Evolutionary conservation across 352 stramenopile species (phyloP), one percentile per base, ranked within the genome.

Genomic region (Pythium volutum): DNA sequence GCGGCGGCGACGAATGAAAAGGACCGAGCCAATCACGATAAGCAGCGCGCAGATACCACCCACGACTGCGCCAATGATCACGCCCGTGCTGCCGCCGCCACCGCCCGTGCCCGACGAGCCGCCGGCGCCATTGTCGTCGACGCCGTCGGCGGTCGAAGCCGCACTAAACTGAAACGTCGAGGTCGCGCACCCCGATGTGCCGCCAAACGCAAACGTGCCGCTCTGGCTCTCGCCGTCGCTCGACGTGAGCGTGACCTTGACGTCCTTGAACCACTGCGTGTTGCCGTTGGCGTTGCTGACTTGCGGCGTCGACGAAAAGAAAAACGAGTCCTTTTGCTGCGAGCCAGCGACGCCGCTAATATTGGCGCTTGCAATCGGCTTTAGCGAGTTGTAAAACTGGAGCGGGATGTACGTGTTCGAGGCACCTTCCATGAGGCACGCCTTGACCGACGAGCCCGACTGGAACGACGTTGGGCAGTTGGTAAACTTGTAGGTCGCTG

Each of bases 331-430:
- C 9, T 75, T 75, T 34, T 69, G 79, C 47, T 65, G 80, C 16
- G 66, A 84, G 23, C 76, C 83, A 3, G 66, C 66, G 4, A 84
- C 64, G 41, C 71, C 69, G 52, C 85, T 79, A 49, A 93, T 91
- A 34, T 69, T 84, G 33, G 70, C 85, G 33, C 49, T 71, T 15
- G 73, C 64, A 23, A 94, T 88, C 18, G 88, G 70, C 58, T 89
- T 88, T 56, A 88, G 74, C 52, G 81, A 78, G 73, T 93, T 92
- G 68, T 77, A 89, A 42, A 93, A 86, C 72, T 94, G 83, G 46
- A 94, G 67, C 38, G 85, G 85, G 41, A 93, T 80, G 73, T 94
- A 94, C 34, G 84, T 77, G 34, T 76, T 75, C 22, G 81, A 90
- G 25, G 79, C 80, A 36, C 85, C 85, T 54, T 94, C 85, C 83